Base-by-base conservation (phyloP, 202 grass and related monocot species). In the Setaria italica region DNA sequence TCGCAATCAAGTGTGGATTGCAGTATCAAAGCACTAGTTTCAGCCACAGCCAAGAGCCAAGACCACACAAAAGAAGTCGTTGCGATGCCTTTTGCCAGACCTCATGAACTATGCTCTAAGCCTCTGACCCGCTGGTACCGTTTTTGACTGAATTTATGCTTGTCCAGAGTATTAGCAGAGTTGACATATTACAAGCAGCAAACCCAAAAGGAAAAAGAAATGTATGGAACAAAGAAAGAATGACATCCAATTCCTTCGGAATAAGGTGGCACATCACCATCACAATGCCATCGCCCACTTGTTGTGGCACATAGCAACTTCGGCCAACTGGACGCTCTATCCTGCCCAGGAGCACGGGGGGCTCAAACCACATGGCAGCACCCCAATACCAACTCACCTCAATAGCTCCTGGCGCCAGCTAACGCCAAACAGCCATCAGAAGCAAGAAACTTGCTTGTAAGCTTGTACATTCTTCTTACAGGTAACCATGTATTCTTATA, bases 231-330 rank as follows among this genome's bases (percentile, higher is more conserved):
- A 35, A 42, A 4, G 20, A 2, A 62, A 42, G 2, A 12, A 9
- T 12, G 50, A 6, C 43, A 47, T 67, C 10, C 51, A 90, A 56
- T 80, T 80, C 12, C 35, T 74, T 80, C 53, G 25, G 47, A 82
- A 77, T 74, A 35, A 77, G 88, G 50, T 86, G 49, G 67, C 41
- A 34, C 30, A 19, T 87, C 68, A 43, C 74, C 39, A 41, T 41
- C 39, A 62, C 3, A 39, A 25, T 30, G 32, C 1, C 29, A 50
- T 33, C 20, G 69, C 20, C 5, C n/a, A 82, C 65, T 32, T 67
- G 7, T 9, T 62, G 19, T 77, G 35, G 57, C 67, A 62, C 39
- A 71, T 76, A 47, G 43, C 37, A 77, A 81, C 29, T 50, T 19
- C 59, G 66, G 33, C 17, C 70, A 75, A 41, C 54, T 85, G 1